A percentile compares a stretch with the other conserved stretches of the same genome.
Evolutionary conservation across 2,329 filamentous ascomycete species (phyloP).

Genomic region (Fragosphaeria purpurea): DNA sequence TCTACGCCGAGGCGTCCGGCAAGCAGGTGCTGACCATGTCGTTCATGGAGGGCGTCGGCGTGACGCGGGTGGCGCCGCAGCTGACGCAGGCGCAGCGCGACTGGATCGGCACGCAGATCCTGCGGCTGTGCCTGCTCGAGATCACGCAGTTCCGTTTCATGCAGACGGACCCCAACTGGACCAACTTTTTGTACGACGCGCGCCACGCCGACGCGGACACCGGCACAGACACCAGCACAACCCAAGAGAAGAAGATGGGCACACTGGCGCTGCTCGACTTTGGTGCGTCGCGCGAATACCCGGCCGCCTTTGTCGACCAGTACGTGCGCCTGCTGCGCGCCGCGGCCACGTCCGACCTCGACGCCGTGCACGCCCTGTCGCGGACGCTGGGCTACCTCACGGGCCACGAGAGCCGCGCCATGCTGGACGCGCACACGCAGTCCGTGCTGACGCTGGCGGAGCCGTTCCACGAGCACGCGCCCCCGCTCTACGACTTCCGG

Average conservation of each 20-base stretch:
- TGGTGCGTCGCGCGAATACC: conserved; percentile 81
- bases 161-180: conserved; percentile 99
- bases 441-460: conserved; percentile 86
- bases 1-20: conserved; percentile 14
- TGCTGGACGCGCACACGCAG: conserved; percentile 84
- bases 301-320: conserved; percentile 63
- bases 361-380: conserved; percentile 55
- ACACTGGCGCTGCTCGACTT: conserved; percentile 91
- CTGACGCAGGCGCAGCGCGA: conserved; percentile 79
- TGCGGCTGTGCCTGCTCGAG: conserved; percentile 84
- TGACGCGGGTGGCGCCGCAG: conserved; percentile 61
- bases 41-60: conserved; percentile 74
- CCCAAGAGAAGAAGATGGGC: no score
- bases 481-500: conserved; percentile 80
- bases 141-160: conserved; percentile 94
- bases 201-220: no score
- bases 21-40: conserved; percentile 61
- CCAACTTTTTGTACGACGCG: conserved; percentile 89
- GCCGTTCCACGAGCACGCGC: conserved; percentile 68
- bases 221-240: conserved; percentile 29
- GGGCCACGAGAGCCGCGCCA: conserved; percentile 71
- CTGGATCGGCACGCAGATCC: conserved; percentile 91
- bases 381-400: conserved; percentile 82
- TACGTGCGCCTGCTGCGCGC: conserved; percentile 76
- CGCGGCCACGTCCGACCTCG: conserved; percentile 60